These are phyloP conservation scores for Oropetium thomaeum DNA, from an alignment of 176 grass and related monocot genomes.

Conservation along the genomic window DNA sequence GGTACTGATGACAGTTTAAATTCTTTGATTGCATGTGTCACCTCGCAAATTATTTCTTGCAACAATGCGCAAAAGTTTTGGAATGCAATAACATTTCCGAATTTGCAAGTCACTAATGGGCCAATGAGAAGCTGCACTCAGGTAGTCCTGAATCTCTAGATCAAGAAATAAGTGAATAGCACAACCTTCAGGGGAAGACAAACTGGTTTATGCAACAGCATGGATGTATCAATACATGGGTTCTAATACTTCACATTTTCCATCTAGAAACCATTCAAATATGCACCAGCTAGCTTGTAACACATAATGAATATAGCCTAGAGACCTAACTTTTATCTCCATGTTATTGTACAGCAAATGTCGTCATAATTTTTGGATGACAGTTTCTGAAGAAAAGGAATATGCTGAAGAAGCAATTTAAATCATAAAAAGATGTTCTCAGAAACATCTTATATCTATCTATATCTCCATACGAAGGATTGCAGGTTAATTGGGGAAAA, in stretches of 20 bases:
- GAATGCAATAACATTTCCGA: background rate
- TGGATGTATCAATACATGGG: background rate
- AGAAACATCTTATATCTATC: background rate
- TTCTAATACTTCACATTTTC: background rate
- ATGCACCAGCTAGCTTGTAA: background rate
- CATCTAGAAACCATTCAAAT: background rate
- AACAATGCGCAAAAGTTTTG: background rate
- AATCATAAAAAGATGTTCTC: background rate
- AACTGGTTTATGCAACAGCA: background rate
- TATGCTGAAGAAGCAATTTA: background rate
- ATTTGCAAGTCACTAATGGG: conserved; percentile 14
- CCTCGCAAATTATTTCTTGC: background rate
- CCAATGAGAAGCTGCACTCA: background rate
- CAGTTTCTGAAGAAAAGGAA: background rate
- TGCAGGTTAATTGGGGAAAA: no score
- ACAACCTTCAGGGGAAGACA: background rate
- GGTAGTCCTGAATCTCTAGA: background rate
- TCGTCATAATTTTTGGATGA: conserved; percentile 2
- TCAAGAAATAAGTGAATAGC: background rate
- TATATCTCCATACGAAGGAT: background rate
- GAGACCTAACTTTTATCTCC: background rate
- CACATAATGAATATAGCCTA: background rate
- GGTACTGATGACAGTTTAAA: background rate
- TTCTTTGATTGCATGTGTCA: background rate
- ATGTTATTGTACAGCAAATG: background rate